These are phyloP conservation scores for Pseudodiploospora longispora DNA, from an alignment of 2,329 filamentous ascomycete genomes.

Conservation along the genomic window DNA sequence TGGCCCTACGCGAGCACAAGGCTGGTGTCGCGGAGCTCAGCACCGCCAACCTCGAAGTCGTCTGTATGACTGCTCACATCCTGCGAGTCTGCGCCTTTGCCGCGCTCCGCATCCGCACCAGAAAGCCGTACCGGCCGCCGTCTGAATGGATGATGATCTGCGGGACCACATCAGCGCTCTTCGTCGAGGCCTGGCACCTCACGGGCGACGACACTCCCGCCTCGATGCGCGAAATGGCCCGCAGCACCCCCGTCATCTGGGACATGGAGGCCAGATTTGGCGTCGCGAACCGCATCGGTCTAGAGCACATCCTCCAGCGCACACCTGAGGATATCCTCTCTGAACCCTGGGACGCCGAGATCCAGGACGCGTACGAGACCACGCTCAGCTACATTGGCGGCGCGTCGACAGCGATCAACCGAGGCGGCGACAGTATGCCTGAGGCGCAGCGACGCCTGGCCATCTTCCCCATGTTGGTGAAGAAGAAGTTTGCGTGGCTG, in stretches of 20 bases:
- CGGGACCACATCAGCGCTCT: conserved; percentile 9
- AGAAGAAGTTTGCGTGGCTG: conserved; percentile 8
- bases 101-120: conserved; percentile 9
- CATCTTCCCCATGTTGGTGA: conserved; percentile 9
- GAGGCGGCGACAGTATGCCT: not conserved
- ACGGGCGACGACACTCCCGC: conserved; percentile 4
- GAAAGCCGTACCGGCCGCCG: conserved; percentile 10
- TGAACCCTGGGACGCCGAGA: conserved; percentile 12
- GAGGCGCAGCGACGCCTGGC: conserved; percentile 7
- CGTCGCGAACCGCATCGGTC: conserved; percentile 4
- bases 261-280: conserved; percentile 7
- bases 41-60: conserved; percentile 6
- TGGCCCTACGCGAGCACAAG: conserved; percentile 12
- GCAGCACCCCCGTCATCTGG: conserved; percentile 8
- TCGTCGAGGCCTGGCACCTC: conserved; percentile 5
- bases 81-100: conserved; percentile 12
- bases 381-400: conserved; percentile 13
- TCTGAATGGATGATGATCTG: conserved; percentile 14
- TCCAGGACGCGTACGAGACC: conserved; percentile 12
- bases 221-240: conserved; percentile 6
- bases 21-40: conserved; percentile 6
- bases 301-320: conserved; percentile 8
- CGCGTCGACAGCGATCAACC: not conserved
- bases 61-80: conserved; percentile 11
- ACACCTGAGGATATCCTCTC: conserved; percentile 5